Base-by-base conservation (phyloP, 2,329 filamentous ascomycete genomes). In the Xylaria sp. region DNA sequence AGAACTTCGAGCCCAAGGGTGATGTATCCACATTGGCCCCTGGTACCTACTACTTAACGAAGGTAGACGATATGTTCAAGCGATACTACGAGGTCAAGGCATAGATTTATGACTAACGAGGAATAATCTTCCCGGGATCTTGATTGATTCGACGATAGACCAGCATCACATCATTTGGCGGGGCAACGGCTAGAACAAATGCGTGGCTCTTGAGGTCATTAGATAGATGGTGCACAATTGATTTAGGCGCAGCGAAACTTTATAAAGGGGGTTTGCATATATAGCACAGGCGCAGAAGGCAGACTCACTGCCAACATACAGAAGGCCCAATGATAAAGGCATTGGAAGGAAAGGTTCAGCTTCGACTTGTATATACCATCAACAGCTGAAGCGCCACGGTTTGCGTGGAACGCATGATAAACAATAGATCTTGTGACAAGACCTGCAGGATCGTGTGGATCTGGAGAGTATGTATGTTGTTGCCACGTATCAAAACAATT, bases 61-160 rank as follows among this genome's bases (percentile, higher is more conserved):
- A 90, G 80, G 87, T 96, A 57, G 92, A 96, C 77, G 92, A 93
- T 75, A 93, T 93, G 92, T 96, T 93, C 90, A 90, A 92, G 84
- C 89, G 93, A 77, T 87, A 88, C 79, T 96, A 96, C 82, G 83
- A 86, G 65, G 79, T 94, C 83, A 92, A 94, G 87, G 90, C 87
- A 80, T 94, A 88, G 63, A 73, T 68, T 71, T 63, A 70, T 48
- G 31, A 65, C 53, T 63, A 62, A 71, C 15, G 65, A 71, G 67
- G 49, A 56, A 72, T 67, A 69, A 71, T 69, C 62, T 63, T 65
- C 54, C 69, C 64, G 60, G 54, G 72, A 66, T 71, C 63, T 69
- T 71, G 67, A 65, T 75, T 74, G 68, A 63, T 75, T 75, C 59
- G 61, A 31, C 62, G 56, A 74, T 76, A 76, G 72, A 75, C 71